Evolutionary conservation across 441 rosid species (phyloP).

Genomic region (Isatis lusitanica): DNA sequence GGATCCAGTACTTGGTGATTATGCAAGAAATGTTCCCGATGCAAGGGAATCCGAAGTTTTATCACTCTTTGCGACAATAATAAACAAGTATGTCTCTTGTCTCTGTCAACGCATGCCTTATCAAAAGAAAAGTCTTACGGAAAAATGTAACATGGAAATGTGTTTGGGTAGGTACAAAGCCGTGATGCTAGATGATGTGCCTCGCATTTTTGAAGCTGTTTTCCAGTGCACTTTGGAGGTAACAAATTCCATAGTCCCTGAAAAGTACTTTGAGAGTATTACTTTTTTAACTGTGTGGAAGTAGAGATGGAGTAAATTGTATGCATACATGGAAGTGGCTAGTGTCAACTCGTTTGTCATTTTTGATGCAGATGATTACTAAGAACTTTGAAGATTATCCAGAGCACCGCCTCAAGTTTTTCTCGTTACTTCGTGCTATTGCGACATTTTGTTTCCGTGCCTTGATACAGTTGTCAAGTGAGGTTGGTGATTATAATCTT

Average conservation of each 20-base stretch:
- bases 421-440: slow-evolving; percentile 96
- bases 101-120: neutral
- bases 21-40: slow-evolving; percentile 96
- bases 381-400: slow-evolving; percentile 99
- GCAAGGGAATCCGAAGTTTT: slow-evolving; percentile 99
- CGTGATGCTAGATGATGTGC: slow-evolving; percentile 86
- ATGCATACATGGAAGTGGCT: neutral
- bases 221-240: slow-evolving; percentile 98
- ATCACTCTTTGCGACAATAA: slow-evolving; percentile 95
- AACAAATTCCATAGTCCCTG: slow-evolving; percentile 16
- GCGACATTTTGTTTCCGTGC: slow-evolving; percentile 94
- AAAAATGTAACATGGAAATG: slow-evolving; percentile 1
- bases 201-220: slow-evolving; percentile 90
- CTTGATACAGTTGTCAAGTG: slow-evolving; percentile 82
- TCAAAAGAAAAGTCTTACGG: neutral
- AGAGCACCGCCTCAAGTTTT: slow-evolving; percentile 97
- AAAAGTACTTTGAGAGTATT: neutral
- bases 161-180: slow-evolving; percentile 62
- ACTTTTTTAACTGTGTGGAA: neutral
- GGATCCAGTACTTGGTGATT: slow-evolving; percentile 92
- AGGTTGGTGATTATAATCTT: slow-evolving; percentile 55
- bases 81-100: slow-evolving; percentile 70
- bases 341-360: neutral
- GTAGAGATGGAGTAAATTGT: neutral
- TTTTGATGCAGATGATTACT: slow-evolving; percentile 82